Evolutionary conservation across 139 green algal species (phyloP).

Genomic region (Raphidocelis subcapitata): DNA sequence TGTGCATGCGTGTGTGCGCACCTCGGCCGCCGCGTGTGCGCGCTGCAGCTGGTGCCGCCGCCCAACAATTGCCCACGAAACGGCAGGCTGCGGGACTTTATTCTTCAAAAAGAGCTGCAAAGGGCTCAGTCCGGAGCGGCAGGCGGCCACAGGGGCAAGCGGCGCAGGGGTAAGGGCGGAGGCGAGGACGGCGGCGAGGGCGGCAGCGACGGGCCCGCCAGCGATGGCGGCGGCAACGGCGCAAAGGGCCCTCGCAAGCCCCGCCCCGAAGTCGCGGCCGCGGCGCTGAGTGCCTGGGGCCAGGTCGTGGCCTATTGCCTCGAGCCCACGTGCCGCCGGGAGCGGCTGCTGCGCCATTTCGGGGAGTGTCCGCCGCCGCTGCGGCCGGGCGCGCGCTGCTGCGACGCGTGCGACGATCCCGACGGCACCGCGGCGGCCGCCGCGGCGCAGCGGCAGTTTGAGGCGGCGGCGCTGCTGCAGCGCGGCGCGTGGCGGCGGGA

Average conservation of each 20-base stretch:
- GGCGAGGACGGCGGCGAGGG: background rate
- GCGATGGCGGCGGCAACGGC: background rate
- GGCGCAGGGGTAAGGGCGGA: no score
- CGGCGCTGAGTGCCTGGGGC: background rate
- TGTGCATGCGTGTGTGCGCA: background rate
- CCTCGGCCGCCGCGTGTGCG: background rate
- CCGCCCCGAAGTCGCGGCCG: no score
- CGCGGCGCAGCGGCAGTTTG: no score
- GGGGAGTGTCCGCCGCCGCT: background rate
- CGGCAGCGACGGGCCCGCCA: background rate
- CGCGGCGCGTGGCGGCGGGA: no score
- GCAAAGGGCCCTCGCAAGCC: no score
- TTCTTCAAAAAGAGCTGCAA: background rate
- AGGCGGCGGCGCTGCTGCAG: no score
- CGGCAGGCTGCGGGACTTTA: background rate
- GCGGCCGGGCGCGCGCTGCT: background rate
- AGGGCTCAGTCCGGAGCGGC: background rate
- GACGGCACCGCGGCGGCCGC: no score
- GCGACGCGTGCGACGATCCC: background rate
- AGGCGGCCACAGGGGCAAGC: no score
- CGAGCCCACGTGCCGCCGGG: background rate
- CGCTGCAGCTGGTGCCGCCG: no score
- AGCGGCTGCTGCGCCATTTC: constrained; percentile 2
- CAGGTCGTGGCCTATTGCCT: background rate
- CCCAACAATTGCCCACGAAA: no score